phyloP scores from a whole-genome alignment of 1,284 basidiomycete species.

The Sanguinoderma infundibulare region DNA sequence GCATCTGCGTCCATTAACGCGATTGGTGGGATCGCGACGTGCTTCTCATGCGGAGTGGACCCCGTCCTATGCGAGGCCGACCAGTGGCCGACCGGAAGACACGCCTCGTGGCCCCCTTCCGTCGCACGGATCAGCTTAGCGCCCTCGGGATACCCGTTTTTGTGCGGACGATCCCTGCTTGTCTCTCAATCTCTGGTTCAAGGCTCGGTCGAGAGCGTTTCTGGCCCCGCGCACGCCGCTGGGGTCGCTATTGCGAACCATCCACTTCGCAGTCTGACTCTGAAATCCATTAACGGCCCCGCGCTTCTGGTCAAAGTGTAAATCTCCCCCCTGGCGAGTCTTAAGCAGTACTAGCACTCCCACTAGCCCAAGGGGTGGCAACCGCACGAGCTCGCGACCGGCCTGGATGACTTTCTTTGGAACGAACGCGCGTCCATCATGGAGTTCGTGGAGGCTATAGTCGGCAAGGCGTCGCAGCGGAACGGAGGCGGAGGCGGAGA shows the following conservation, averaged over 20 bases:
- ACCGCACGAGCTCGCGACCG: not conserved
- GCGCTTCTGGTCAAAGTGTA: not conserved
- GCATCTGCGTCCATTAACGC: no score
- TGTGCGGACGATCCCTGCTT: not conserved
- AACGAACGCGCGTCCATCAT: not conserved
- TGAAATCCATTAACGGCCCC: not conserved
- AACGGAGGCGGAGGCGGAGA: not conserved
- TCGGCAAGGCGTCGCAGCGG: not conserved
- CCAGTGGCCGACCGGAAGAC: not conserved
- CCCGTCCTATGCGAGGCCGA: not conserved
- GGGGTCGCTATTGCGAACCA: not conserved
- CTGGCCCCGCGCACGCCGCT: not conserved
- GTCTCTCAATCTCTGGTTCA: not conserved
- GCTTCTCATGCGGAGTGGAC: not conserved
- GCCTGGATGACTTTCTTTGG: not conserved
- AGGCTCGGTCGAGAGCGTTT: not conserved
- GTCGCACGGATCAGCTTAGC: slow-evolving; percentile 1
- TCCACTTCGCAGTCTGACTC: not conserved
- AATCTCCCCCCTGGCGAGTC: not conserved
- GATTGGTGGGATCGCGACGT: not conserved
- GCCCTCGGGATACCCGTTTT: not conserved
- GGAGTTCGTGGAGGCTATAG: not conserved
- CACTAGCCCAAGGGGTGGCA: not conserved
- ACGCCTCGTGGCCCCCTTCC: not conserved
- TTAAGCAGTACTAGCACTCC: no score